Conservation (phyloP, 2,329 filamentous ascomycete genomes). For the Alternaria atra region DNA sequence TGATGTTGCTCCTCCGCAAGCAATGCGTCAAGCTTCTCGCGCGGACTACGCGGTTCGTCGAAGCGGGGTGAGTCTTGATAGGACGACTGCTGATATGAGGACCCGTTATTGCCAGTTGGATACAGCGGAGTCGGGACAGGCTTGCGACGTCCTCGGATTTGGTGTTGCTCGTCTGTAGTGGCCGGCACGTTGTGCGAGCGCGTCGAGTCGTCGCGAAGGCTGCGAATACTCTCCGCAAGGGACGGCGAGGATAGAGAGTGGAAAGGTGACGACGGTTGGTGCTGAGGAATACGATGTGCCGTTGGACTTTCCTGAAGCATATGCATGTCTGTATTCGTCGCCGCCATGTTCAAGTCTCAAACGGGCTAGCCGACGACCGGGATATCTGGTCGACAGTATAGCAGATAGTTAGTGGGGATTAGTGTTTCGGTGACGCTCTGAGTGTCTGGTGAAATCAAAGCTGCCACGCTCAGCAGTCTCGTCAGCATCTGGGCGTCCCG, state of each 20-base stretch:
- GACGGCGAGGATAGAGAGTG: slow-evolving; percentile 28
- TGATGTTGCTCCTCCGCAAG: slow-evolving; percentile 45
- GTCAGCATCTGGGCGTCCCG: slow-evolving; percentile 20
- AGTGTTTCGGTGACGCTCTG: slow-evolving; percentile 16
- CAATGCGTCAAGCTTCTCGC: slow-evolving; percentile 51
- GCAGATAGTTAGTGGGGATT: slow-evolving; percentile 19
- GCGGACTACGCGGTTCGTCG: slow-evolving; percentile 49
- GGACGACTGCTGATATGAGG: slow-evolving; percentile 25
- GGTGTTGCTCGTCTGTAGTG: slow-evolving; percentile 29
- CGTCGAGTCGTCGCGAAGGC: slow-evolving; percentile 42
- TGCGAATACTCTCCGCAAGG: slow-evolving; percentile 43
- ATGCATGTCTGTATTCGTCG: slow-evolving; percentile 42
- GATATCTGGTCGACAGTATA: slow-evolving; percentile 22
- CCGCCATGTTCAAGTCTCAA: slow-evolving; percentile 38
- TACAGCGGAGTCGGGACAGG: slow-evolving; percentile 41
- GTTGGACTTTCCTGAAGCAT: slow-evolving; percentile 37
- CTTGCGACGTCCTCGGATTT: slow-evolving; percentile 29
- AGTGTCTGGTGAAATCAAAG: slow-evolving; percentile 13
- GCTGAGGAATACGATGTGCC: slow-evolving; percentile 16
- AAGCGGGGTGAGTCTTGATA: slow-evolving; percentile 46
- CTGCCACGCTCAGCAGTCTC: slow-evolving; percentile 29
- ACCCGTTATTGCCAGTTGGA: slow-evolving; percentile 20
- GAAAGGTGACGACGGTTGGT: slow-evolving; percentile 20
- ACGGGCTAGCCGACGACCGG: slow-evolving; percentile 39
- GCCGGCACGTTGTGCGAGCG: slow-evolving; percentile 28